Evolutionary conservation across 139 green algal genomes (phyloP), one percentile per base, ranked within the genome.

Genomic region (Gonium pectorale): DNA sequence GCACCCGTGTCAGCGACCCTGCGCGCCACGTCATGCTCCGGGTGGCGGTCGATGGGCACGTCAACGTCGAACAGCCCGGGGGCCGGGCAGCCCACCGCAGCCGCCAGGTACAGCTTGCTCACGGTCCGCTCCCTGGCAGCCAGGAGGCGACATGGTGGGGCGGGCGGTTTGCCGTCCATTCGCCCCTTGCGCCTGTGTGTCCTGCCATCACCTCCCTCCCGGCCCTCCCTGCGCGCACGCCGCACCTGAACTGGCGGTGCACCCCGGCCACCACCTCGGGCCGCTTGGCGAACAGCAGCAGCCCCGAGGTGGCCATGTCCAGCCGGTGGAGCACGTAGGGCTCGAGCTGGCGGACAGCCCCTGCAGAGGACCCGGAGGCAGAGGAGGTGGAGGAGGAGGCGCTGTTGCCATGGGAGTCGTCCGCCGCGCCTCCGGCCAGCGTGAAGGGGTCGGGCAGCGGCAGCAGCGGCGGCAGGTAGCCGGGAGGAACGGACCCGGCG

Each of bases 261-360:
- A 98, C 63, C 0, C 43, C 67, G 8, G 90, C 73, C 44, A 91
- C 94, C 27, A 91, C 87, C 35, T 86, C 87, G 0, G 77, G 35
- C 13, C 66, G 63, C 81, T 98, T 98, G 46, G 90, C 93, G 85
- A 97, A 95, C 51, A 98, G 79, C 80, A 97, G 79, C 73, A 98
- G 86, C 2, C 95, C 95, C 1, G 82, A 93, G 9, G 95, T 98
- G 89, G 96, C 86, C 93, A 80, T 79, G 79, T 77, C 93, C 87
- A 67, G 90, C 69, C 41, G 93, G 64, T 91, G 87, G 29, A 91
- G 44, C 26, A 86, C 78, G 78, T 86, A 80, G 0, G 87, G 87
- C 73, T 71, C 59, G 9, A 71, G 64, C 59, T 83, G 77, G 43
- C 26, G 33, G 52, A 4, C 26, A 27, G n/a, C 62, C 17, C 15